Percentiles rank a stretch among this genome's conserved stretches.
Evolutionary conservation across 1,284 basidiomycete species (phyloP).

Genomic region (Amylostereum chailletii): DNA sequence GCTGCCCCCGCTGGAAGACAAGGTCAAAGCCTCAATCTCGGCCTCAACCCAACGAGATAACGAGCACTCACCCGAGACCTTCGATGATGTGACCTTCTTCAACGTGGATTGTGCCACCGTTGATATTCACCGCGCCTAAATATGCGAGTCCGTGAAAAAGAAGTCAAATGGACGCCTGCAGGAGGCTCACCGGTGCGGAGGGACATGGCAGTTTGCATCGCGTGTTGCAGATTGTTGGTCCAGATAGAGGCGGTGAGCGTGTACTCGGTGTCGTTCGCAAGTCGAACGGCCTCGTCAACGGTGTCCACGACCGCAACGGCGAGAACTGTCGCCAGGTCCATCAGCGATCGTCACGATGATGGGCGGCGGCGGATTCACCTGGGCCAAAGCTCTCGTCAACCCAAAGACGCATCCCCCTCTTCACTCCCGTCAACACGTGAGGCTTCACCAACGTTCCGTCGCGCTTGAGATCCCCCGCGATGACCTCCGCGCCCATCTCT

Average conservation of each 20-base stretch:
- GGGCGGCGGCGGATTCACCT: conserved; percentile 24
- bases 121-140: neutral
- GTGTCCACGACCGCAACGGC: conserved; percentile 38
- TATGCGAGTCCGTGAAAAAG: neutral
- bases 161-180: neutral
- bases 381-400: conserved; percentile 55
- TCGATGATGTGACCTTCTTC: neutral
- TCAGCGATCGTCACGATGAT: conserved; percentile 3
- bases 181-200: conserved; percentile 34
- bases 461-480: conserved; percentile 36
- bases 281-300: conserved; percentile 42
- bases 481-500: conserved; percentile 39
- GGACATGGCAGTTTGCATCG: conserved; percentile 37
- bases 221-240: conserved; percentile 39
- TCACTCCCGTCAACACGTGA: conserved; percentile 41
- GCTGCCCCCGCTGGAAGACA: neutral
- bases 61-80: neutral
- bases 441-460: conserved; percentile 42
- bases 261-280: conserved; percentile 49
- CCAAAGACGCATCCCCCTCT: conserved; percentile 42
- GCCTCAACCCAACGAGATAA: too few species aligned
- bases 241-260: conserved; percentile 46
- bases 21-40: too few species aligned
- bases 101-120: neutral
- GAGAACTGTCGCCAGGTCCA: conserved; percentile 27